Evolutionary conservation across 345 rosid species (phyloP).

Genomic region (Syzygium grande): DNA sequence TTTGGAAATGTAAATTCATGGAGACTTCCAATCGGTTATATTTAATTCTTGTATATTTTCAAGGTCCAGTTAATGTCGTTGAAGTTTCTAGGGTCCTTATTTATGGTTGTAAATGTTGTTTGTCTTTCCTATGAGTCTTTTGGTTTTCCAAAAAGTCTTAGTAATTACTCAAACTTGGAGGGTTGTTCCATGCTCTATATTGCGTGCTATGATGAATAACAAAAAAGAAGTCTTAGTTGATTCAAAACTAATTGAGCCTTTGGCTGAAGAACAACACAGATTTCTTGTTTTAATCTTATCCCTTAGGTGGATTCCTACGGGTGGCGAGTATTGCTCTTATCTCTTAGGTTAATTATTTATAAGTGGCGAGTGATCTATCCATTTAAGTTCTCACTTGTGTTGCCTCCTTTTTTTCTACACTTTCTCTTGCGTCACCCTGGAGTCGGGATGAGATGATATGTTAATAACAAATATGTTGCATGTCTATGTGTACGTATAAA

Average conservation of each 20-base stretch:
- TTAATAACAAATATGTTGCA: too few relatives aligned
- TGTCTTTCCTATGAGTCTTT: not conserved
- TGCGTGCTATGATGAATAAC: not conserved
- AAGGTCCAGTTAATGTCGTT: not conserved
- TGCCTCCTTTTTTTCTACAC: not conserved
- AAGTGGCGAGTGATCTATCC: not conserved
- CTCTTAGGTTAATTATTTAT: too few relatives aligned
- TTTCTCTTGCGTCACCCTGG: too few relatives aligned
- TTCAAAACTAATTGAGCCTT: too few relatives aligned
- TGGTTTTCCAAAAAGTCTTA: too few relatives aligned
- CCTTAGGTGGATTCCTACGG: rapidly evolving
- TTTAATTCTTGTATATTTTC: too few relatives aligned
- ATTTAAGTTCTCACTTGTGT: not conserved
- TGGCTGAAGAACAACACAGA: not conserved
- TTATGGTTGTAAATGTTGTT: too few relatives aligned
- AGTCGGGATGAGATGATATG: too few relatives aligned
- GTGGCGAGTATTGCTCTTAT: too few relatives aligned
- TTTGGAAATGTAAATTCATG: too few relatives aligned
- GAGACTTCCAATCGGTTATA: too few relatives aligned
- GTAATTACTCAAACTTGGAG: not conserved
- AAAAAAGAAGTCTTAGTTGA: not conserved
- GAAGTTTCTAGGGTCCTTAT: not conserved
- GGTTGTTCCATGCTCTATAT: not conserved
- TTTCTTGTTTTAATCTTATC: not conserved
- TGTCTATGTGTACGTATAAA: too few relatives aligned